Percentiles rank a stretch among this genome's conserved stretches.
These are phyloP conservation scores for Colletotrichum sp. DNA, from an alignment of 2,329 filamentous ascomycete genomes.

Conservation along the genomic window DNA sequence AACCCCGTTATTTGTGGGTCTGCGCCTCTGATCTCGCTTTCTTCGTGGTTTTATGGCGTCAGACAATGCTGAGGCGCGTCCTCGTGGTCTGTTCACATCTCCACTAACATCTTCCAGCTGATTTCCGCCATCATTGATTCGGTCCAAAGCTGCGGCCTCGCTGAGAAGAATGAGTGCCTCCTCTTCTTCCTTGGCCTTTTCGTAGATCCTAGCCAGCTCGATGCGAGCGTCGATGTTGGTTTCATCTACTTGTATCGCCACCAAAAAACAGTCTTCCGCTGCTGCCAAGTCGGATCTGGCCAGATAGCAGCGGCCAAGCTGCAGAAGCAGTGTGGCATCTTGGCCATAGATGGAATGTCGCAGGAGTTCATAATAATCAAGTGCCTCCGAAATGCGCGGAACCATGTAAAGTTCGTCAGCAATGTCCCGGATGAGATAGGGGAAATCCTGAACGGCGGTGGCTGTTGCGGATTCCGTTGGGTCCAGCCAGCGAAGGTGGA, in stretches of 20 bases:
- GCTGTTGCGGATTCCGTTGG: conserved; percentile 40
- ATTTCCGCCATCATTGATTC: conserved; percentile 42
- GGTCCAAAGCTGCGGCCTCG: conserved; percentile 72
- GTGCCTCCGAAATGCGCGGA: conserved; percentile 43
- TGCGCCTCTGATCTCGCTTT: background rate
- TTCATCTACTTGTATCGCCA: conserved; percentile 74
- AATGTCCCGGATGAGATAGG: conserved; percentile 79
- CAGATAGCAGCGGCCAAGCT: conserved; percentile 73
- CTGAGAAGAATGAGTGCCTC: conserved; percentile 79
- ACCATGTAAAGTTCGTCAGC: conserved; percentile 52
- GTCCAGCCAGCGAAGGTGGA: conserved; percentile 74
- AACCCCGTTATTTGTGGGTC: conserved; percentile 30
- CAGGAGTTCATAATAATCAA: conserved; percentile 63
- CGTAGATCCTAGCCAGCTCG: conserved; percentile 84
- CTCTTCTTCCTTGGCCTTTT: conserved; percentile 73
- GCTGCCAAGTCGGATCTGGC: conserved; percentile 66
- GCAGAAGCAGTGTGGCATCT: conserved; percentile 58
- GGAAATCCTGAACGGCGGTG: conserved; percentile 56
- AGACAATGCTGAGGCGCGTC: background rate
- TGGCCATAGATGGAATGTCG: conserved; percentile 50
- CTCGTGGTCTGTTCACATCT: background rate
- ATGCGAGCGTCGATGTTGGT: conserved; percentile 78
- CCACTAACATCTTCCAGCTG: background rate
- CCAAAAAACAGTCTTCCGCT: conserved; percentile 79
- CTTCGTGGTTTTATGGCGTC: conserved; percentile 3